Evolutionary conservation across 164 flowering plant genomes (phyloP), one percentile per base, ranked within the genome.

Genomic region (Macadamia tetraphylla): DNA sequence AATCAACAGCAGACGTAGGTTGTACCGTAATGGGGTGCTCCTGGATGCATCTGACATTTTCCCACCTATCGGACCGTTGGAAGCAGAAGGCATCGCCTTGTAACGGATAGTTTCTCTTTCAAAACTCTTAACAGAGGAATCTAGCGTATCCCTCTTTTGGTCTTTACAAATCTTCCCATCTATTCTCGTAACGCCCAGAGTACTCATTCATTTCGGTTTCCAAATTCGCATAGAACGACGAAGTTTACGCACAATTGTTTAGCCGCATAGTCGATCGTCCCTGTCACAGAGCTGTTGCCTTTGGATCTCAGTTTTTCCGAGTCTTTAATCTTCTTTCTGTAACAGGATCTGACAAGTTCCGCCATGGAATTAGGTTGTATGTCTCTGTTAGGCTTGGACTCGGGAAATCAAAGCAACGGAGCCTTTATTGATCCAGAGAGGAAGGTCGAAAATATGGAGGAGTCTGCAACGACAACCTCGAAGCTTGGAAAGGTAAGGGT

Each of bases 311-410:
- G 63, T 58, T 51, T 61, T 55, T 63, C 46, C 5, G 66, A 40
- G n/a, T 31, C 40, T 35, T 35, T 35, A 35, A 35, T 35, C 40
- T 35, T 40, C 52, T n/a, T 46, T 35, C 15, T 59, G 23, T 58
- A n/a, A 63, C 29, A 67, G 43, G 55, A 60, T 57, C 58, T 65
- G 29, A 43, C 18, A 49, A 31, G 17, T 61, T 61, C 10, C 42
- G 51, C 67, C 65, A 82, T 85, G 88, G 87, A 83, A 75, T 72
- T 82, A 17, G 86, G 85, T 0, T 84, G 87, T 74, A 57, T 82
- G 70, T 86, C 84, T 85, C 77, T 81, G 87, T 60, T 85, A 83
- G 64, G 56, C 75, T 67, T 85, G 88, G 87, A 83, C 11, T 52
- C 73, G 0, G 84, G 81, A 15, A 81, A 77, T 66, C 70, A 67